These are phyloP conservation scores for Boletus vinaceobasis DNA, from an alignment of 768 basidiomycete genomes.

Conservation along the genomic window DNA sequence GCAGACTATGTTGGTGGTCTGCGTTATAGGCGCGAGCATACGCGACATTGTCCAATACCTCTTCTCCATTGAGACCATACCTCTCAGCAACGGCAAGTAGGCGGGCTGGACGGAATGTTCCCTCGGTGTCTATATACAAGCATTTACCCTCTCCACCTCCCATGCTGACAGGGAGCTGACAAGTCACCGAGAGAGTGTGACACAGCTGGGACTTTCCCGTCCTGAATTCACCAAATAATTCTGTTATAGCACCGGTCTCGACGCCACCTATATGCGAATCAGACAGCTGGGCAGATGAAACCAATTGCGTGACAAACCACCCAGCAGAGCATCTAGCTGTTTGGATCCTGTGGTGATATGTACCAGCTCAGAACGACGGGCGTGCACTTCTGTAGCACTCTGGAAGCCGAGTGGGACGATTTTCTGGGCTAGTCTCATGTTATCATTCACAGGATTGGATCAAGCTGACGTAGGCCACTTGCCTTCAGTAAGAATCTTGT, in stretches of 20 bases:
- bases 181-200: constrained; percentile 96
- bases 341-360: constrained; percentile 97
- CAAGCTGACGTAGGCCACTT: constrained; percentile 18
- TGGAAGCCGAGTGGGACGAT: constrained; percentile 97
- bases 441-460: constrained; percentile 4
- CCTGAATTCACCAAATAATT: constrained; percentile 97
- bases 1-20: constrained; percentile 88
- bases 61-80: constrained; percentile 95
- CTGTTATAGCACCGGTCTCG: constrained; percentile 97
- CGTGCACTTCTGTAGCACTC: constrained; percentile 96
- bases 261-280: constrained; percentile 66
- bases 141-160: constrained; percentile 99
- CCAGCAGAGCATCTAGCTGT: constrained; percentile 91
- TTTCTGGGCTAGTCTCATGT: constrained; percentile 67
- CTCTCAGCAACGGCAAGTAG: constrained; percentile 93
- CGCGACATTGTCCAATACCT: constrained; percentile 96
- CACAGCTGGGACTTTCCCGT: constrained; percentile 98
- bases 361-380: constrained; percentile 89
- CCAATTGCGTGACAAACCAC: constrained; percentile 50
- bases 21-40: constrained; percentile 99
- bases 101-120: constrained; percentile 96
- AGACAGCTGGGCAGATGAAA: constrained; percentile 5
- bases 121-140: constrained; percentile 98
- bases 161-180: constrained; percentile 95
- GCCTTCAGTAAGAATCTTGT: constrained; percentile 94